Percentiles rank a stretch among this genome's conserved stretches.
These are phyloP conservation scores for Nigrospora osmanthi DNA, from an alignment of 2,329 filamentous ascomycete species.

Conservation along the genomic window DNA sequence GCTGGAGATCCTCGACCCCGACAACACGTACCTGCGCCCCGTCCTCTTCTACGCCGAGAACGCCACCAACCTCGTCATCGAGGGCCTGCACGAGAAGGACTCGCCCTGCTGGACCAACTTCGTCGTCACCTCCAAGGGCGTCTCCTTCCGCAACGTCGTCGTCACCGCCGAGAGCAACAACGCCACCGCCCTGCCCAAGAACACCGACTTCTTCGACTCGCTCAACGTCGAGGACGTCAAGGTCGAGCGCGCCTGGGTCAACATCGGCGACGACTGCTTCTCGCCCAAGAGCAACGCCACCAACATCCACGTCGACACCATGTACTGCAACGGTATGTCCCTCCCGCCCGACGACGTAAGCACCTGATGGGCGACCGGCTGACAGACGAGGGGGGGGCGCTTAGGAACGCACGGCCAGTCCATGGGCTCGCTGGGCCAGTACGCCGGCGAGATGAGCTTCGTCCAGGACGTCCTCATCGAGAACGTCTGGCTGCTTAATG, in stretches of 20 bases:
- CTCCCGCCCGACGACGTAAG: no score
- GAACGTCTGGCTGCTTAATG: slow-evolving; percentile 47
- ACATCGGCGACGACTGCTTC: slow-evolving; percentile 54
- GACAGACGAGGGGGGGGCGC: no score
- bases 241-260: slow-evolving; percentile 40
- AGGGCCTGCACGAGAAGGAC: slow-evolving; percentile 51
- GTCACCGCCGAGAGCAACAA: slow-evolving; percentile 44
- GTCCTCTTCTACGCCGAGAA: slow-evolving; percentile 56
- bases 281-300: slow-evolving; percentile 52
- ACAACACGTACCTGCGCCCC: slow-evolving; percentile 49
- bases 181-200: slow-evolving; percentile 40
- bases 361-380: no score
- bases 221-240: slow-evolving; percentile 46
- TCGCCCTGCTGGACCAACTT: slow-evolving; percentile 60
- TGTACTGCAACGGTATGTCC: slow-evolving; percentile 44
- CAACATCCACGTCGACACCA: slow-evolving; percentile 49
- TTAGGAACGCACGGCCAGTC: slow-evolving; percentile 43
- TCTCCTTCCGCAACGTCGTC: slow-evolving; percentile 44
- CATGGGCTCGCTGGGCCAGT: slow-evolving; percentile 53
- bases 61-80: slow-evolving; percentile 46
- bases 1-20: slow-evolving; percentile 38
- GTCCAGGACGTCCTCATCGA: slow-evolving; percentile 51
- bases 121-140: slow-evolving; percentile 46
- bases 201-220: slow-evolving; percentile 57
- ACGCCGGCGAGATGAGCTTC: slow-evolving; percentile 43